Evolutionary conservation across 2,329 filamentous ascomycete species (phyloP), one percentile per base, ranked within the genome.

Genomic region (Chalaropsis thielavioides): DNA sequence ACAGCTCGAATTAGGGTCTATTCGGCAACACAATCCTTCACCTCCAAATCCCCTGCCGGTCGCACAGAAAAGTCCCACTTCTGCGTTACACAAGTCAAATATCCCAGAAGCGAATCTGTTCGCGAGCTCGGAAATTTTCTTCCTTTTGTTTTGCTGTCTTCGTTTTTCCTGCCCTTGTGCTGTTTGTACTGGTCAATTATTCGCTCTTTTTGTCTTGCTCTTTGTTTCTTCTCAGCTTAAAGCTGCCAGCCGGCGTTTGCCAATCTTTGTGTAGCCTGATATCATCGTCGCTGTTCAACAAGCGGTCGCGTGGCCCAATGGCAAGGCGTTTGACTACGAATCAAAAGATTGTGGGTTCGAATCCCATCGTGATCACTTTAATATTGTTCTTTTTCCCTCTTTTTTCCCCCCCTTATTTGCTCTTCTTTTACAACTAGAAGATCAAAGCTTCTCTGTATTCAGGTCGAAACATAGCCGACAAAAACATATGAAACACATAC

Each of bases 31-130:
- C 46, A 51, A 51, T 24, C 46, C 46, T 51, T 27, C 6, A 13
- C 2, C 10, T 15, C 10, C 24, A 38, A 8, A 38, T 7, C 7
- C 8, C 4, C 35, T 8, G 35, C 35, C 6, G 35, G 46, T 51
- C 13, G 24, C 46, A 51, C 46, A 24, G 24, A 15, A 7, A 10
- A 8, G 10, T 38, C 3, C 35, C 8, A 27, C 54, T 6, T 8
- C 17, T 7, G n/a, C 31, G 27, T 58, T 8, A 13, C 51, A 58
- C 51, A 58, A 58, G 24, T 38, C 51, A 31, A 58, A 58, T 58
- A 58, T 58, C 27, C 51, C 51, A 58, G 51, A 58, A 58, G 51
- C 51, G 51, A 58, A 58, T 49, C 5, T 49, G 41, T 62, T 62
- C 44, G 19, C 13, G 51, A 31, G 51, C 13, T 6, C 27, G 24